A percentile compares a stretch with the other conserved stretches of the same genome.
Evolutionary conservation across 1,284 basidiomycete species (phyloP).

Genomic region (Trichosporon faecale): DNA sequence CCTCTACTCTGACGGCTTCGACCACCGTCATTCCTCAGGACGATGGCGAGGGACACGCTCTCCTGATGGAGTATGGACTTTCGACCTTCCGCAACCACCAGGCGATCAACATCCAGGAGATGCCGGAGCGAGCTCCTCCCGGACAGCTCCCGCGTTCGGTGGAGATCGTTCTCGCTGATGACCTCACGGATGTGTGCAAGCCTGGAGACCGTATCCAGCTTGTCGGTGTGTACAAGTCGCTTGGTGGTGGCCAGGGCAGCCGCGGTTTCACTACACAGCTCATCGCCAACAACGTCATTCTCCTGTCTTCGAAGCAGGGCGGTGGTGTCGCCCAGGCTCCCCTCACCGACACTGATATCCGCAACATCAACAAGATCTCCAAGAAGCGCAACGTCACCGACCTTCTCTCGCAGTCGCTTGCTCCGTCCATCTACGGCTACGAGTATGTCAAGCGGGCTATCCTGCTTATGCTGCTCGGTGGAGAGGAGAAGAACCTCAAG

Average conservation of each 20-base stretch:
- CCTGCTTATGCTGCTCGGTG: slow-evolving; percentile 86
- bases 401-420: slow-evolving; percentile 88
- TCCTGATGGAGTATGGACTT: slow-evolving; percentile 90
- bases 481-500: slow-evolving; percentile 94
- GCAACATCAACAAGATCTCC: slow-evolving; percentile 90
- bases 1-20: slow-evolving; percentile 55
- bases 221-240: slow-evolving; percentile 90
- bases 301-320: slow-evolving; percentile 94
- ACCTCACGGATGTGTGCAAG: slow-evolving; percentile 95
- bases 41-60: slow-evolving; percentile 80
- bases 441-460: slow-evolving; percentile 95
- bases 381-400: slow-evolving; percentile 80
- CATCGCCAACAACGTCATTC: slow-evolving; percentile 91
- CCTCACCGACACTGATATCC: slow-evolving; percentile 91
- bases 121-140: slow-evolving; percentile 97
- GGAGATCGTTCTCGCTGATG: slow-evolving; percentile 94
- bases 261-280: slow-evolving; percentile 94
- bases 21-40: slow-evolving; percentile 89
- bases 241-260: slow-evolving; percentile 77
- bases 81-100: slow-evolving; percentile 96
- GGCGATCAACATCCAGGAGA: slow-evolving; percentile 96
- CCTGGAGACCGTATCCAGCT: slow-evolving; percentile 97
- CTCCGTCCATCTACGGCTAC: slow-evolving; percentile 95
- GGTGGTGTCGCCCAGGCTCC: slow-evolving; percentile 92
- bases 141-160: slow-evolving; percentile 94